phyloP scores from a whole-genome alignment of 129 eudicot genomes.

The Ambrosia trifida region DNA sequence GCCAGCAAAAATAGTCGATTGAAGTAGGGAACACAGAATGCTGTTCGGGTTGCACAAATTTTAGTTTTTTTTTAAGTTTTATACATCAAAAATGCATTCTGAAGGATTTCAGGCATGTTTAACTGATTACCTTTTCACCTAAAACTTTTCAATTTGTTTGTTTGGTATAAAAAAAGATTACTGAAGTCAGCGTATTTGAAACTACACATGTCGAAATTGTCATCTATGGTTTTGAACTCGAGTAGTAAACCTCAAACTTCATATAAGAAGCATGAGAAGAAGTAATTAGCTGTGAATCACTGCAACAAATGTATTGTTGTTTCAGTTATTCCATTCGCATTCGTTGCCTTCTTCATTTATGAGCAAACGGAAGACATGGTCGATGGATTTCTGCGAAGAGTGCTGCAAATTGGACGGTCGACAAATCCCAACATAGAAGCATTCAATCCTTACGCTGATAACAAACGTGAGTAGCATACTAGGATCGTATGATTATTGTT shows the following conservation, averaged over 20 bases:
- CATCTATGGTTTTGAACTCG: not conserved
- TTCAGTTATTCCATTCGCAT: constrained; percentile 60
- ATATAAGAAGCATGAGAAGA: not conserved
- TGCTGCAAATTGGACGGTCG: constrained; percentile 36
- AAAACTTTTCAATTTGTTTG: not conserved
- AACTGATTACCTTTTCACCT: not conserved
- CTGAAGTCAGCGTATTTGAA: not conserved
- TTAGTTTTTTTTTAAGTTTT: not conserved
- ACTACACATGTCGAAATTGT: not conserved
- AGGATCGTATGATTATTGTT: not conserved
- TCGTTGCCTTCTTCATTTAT: constrained; percentile 52
- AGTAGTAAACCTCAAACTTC: not conserved
- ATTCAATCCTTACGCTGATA: not conserved
- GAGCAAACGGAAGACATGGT: constrained; percentile 70
- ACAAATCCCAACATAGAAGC: constrained; percentile 4
- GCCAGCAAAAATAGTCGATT: too few relatives aligned
- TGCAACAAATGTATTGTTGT: not conserved
- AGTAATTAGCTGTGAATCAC: not conserved
- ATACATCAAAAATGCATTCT: not conserved
- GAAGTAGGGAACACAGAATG: too few relatives aligned
- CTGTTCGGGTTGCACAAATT: too few relatives aligned
- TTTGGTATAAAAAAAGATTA: not conserved
- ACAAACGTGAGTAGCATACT: constrained; percentile 13
- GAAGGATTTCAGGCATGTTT: not conserved
- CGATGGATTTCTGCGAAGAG: constrained; percentile 39